phyloP scores from a whole-genome alignment of 176 grass and related monocot genomes.

The Paspalum vaginatum region DNA sequence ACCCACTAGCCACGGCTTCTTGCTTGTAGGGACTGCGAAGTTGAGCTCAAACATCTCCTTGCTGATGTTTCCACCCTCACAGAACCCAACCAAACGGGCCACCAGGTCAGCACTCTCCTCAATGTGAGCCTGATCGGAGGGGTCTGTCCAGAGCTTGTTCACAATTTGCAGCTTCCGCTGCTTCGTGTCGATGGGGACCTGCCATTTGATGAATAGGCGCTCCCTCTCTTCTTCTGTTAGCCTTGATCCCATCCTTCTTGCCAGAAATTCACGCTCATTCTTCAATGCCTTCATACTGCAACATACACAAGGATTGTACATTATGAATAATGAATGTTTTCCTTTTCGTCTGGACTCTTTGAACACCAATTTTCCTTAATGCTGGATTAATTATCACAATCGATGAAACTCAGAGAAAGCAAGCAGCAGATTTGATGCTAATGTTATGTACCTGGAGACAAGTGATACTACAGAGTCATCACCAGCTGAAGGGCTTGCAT shows the following conservation, averaged over 20 bases:
- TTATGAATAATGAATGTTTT: neutral
- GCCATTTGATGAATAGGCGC: conserved; percentile 79
- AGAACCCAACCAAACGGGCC: conserved; percentile 92
- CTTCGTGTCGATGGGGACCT: conserved; percentile 76
- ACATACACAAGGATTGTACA: conserved; percentile 4
- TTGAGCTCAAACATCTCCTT: conserved; percentile 99
- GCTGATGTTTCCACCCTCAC: conserved; percentile 79
- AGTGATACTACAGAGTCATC: conserved; percentile 73
- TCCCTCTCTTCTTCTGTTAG: conserved; percentile 76
- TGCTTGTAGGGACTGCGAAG: conserved; percentile 64
- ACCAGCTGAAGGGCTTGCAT: conserved; percentile 67
- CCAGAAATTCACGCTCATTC: conserved; percentile 85
- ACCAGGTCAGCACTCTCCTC: conserved; percentile 84
- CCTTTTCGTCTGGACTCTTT: conserved; percentile 16
- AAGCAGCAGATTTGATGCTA: neutral
- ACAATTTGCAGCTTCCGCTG: conserved; percentile 89
- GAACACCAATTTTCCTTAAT: conserved; percentile 4
- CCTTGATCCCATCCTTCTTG: conserved; percentile 72
- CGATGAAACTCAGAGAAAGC: neutral
- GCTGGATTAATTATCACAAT: neutral
- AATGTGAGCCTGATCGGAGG: conserved; percentile 58
- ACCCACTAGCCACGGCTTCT: conserved; percentile 81
- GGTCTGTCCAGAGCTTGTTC: conserved; percentile 82
- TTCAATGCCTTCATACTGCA: conserved; percentile 75
- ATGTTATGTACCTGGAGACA: conserved; percentile 57